These are phyloP conservation scores for Fusarium pseudocircinatum DNA, from an alignment of 2,329 filamentous ascomycete species.

Conservation along the genomic window DNA sequence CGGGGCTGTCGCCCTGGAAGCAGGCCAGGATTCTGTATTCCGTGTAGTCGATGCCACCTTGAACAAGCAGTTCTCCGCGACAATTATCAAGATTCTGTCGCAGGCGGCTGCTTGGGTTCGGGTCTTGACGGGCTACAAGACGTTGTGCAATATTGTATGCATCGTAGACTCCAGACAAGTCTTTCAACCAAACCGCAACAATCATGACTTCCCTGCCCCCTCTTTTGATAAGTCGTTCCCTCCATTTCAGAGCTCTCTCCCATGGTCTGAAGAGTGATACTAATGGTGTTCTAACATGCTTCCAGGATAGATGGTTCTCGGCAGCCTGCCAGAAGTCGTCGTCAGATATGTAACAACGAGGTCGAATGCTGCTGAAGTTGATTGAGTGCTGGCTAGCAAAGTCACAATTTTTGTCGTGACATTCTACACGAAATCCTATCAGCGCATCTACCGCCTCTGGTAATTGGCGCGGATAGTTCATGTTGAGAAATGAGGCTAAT, in stretches of 20 bases:
- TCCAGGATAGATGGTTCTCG: background rate
- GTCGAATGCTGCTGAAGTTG: background rate
- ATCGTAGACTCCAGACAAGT: background rate
- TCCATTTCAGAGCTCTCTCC: background rate
- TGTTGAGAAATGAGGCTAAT: background rate
- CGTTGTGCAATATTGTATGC: background rate
- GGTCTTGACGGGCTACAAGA: background rate
- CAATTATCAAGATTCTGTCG: accelerated
- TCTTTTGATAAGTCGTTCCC: background rate
- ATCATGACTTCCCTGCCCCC: background rate
- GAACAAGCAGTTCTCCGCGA: background rate
- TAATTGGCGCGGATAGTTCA: background rate
- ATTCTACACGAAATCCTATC: background rate
- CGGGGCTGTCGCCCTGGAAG: background rate
- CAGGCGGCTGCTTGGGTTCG: accelerated
- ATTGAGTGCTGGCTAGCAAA: background rate
- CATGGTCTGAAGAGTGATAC: background rate
- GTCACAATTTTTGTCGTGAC: background rate
- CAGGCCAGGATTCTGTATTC: background rate
- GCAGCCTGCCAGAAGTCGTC: background rate
- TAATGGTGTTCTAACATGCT: background rate
- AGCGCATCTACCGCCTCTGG: background rate
- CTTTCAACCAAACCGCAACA: background rate
- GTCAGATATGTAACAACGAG: too few relatives aligned
- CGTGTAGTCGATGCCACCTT: background rate